Base-by-base conservation (phyloP, 2,329 filamentous ascomycete genomes). In the Paecilomyces niveus region DNA sequence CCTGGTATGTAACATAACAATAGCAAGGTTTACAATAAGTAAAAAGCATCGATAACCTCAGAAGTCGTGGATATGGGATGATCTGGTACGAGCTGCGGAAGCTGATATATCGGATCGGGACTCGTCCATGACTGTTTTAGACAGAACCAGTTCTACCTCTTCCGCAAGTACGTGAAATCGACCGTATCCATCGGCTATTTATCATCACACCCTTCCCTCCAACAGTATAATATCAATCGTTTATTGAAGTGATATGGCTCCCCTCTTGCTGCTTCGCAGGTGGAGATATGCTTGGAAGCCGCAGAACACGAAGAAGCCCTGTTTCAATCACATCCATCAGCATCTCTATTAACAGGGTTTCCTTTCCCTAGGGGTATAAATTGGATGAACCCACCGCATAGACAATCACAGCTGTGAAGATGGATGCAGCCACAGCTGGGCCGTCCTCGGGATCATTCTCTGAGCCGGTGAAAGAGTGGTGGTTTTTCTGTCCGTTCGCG, bases 231-330 rank as follows among this genome's bases (percentile, higher is more conserved):
- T 45, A 45, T 45, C 50, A 15, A 29, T 52, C 2, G 61, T 60
- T 70, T 71, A 85, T 67, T 79, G 82, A 72, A 96, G 80, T 60
- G 89, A 85, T 77, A 96, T 96, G 62, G 90, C 89, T 63, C 92
- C 92, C 72, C 89, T 83, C 74, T 89, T 83, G 76, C 85, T 91
- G 75, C 92, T 88, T 74, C 91, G 87, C 68, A 90, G 78, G 76
- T 97, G 92, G 61, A 97, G 83, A 70, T 89, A 85, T 63, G 92
- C 93, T 75, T 97, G 93, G 65, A 92, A 85, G 59, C 88, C 89
- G 76, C 93, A 97, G 78, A 96, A 97, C 55, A 95, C 82, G 58
- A 97, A 84, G 81, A 97, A 97, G 18, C 83, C 86, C 92, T 95
- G 64, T 21, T 54, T 21, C 22, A 2, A 39, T 49, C 58, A 24